Base-by-base conservation (phyloP, 768 basidiomycete genomes). In the Trametopsis cervina region DNA sequence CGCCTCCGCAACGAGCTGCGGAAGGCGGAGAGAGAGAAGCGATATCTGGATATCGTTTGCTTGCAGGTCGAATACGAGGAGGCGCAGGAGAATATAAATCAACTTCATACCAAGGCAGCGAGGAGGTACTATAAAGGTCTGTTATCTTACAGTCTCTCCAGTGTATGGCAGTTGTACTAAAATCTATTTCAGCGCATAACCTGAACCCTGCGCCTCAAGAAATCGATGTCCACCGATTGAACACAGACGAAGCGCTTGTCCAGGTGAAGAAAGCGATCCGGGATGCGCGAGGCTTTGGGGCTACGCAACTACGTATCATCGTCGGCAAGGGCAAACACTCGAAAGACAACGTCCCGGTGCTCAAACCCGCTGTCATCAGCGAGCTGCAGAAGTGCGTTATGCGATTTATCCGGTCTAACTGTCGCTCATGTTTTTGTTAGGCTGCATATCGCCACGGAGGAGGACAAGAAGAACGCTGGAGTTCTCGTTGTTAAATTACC, bases 161-260 rank as follows among this genome's bases (percentile, higher is more conserved):
- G 13, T 10, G 20, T 24, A 23, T 42, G 4, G 22, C 4, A 10
- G 15, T 42, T 11, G n/a, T 23, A 39, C n/a, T 38, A 29, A 15
- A 37, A 20, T 15, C 17, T 24, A n/a, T 4, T 49, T 5, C 42
- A 66, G 64, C 67, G 12, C 61, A 67, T 44, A 69, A 66, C 44
- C 43, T 58, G 18, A 54, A 56, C 29, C 54, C 52, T 0, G 54
- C 57, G 23, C 57, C 63, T 2, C 63, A 60, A 33, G 62, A 56
- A 18, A 62, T 69, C 42, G 68, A 69, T 27, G 66, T 69, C 3
- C 68, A 68, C 48, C 57, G 61, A 15, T 60, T 69, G 42, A 64
- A 58, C 18, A 49, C 60, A 11, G 43, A 46, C 13, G 68, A 69
- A 36, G 68, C 68, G 11, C 42, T 61, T 13, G 51, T 59, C 26